These are phyloP conservation scores for Arthrobotrys conoides DNA, from an alignment of 2,329 filamentous ascomycete genomes.

Conservation along the genomic window DNA sequence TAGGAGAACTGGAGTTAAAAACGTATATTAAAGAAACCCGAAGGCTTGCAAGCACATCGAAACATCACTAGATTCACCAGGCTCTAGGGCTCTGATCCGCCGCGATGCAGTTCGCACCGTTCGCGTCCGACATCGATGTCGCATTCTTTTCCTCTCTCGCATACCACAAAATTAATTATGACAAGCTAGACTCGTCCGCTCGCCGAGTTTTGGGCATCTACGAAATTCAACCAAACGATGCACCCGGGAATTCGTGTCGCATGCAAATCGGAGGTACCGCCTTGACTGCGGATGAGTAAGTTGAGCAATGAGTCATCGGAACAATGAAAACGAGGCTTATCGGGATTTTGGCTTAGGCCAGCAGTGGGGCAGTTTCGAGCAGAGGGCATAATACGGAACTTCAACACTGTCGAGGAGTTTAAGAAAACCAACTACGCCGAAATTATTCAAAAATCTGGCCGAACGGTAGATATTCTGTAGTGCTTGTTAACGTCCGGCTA, in stretches of 20 bases:
- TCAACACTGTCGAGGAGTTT: slow-evolving; percentile 96
- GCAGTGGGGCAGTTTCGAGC: slow-evolving; percentile 72
- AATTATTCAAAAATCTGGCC: slow-evolving; percentile 82
- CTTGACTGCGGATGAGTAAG: slow-evolving; percentile 85
- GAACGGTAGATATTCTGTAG: slow-evolving; percentile 74
- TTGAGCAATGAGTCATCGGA: slow-evolving; percentile 61
- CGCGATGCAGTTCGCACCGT: slow-evolving; percentile 83
- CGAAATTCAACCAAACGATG: slow-evolving; percentile 80
- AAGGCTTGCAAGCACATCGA: not conserved
- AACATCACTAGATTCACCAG: not conserved
- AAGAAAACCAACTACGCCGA: slow-evolving; percentile 83
- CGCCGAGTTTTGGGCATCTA: slow-evolving; percentile 89
- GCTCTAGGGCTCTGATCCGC: slow-evolving; percentile 9
- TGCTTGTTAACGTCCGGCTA: not conserved
- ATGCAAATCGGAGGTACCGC: slow-evolving; percentile 93
- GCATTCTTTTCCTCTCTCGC: slow-evolving; percentile 96
- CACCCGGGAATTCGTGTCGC: slow-evolving; percentile 82
- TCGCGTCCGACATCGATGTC: slow-evolving; percentile 93
- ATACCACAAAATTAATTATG: slow-evolving; percentile 92
- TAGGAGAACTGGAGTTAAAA: slow-evolving; percentile 5
- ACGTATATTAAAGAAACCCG: slow-evolving; percentile 6
- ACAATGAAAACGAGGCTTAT: slow-evolving; percentile 19
- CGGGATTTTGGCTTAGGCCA: slow-evolving; percentile 53
- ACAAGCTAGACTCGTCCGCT: slow-evolving; percentile 94
- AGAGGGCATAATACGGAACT: slow-evolving; percentile 94